phyloP scores from a whole-genome alignment of 1,284 basidiomycete genomes.

The Austroboletus rostrupii region DNA sequence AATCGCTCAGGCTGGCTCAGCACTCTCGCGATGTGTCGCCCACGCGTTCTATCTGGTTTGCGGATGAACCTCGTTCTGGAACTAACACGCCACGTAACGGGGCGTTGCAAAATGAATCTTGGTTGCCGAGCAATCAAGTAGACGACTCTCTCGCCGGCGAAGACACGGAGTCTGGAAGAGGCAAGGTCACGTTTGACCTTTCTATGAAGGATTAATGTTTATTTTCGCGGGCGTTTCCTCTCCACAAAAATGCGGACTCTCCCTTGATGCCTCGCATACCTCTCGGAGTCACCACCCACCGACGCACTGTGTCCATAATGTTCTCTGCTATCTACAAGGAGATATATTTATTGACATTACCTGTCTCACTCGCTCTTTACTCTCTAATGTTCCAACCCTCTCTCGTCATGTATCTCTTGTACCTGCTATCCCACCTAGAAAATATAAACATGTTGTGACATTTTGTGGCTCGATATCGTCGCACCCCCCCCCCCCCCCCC shows the following conservation, averaged over 20 bases:
- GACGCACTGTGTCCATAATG: conserved; percentile 11
- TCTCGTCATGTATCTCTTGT: conserved; percentile 8
- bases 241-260: not conserved
- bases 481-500: too few species aligned
- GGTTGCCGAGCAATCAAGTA: conserved; percentile 7
- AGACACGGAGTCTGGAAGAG: conserved; percentile 15
- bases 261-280: not conserved
- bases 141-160: conserved; percentile 9
- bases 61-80: conserved; percentile 24
- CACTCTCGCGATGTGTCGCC: conserved; percentile 28
- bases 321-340: not conserved
- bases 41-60: conserved; percentile 30
- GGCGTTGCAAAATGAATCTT: conserved; percentile 16
- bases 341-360: conserved; percentile 2
- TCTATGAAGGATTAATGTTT: conserved; percentile 7
- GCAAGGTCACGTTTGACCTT: conserved; percentile 19
- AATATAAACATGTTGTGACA: not conserved
- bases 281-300: not conserved
- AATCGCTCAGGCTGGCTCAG: conserved; percentile 21
- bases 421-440: conserved; percentile 8
- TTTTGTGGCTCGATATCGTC: too few species aligned
- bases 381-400: too few species aligned
- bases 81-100: conserved; percentile 18
- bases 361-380: not conserved
- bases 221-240: not conserved